Percentiles rank a stretch among this genome's conserved stretches.
Evolutionary conservation across 2,329 filamentous ascomycete species (phyloP).

Genomic region (Diplocarpon mali): DNA sequence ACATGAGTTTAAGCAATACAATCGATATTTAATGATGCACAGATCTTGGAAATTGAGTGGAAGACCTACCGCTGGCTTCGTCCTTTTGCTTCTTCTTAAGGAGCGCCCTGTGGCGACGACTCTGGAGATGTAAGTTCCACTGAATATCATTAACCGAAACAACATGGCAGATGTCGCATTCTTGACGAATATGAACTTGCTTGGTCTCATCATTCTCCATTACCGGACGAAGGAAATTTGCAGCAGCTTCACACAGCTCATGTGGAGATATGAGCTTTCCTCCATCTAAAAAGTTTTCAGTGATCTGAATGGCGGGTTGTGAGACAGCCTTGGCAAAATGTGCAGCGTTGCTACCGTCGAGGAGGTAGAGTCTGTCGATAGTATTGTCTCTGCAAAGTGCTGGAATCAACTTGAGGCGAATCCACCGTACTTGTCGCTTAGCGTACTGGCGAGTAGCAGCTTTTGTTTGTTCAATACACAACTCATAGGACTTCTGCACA

Average conservation of each 20-base stretch:
- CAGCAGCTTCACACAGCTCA: constrained; percentile 46
- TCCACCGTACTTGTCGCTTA: constrained; percentile 76
- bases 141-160: constrained; percentile 45
- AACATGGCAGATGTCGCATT: constrained; percentile 64
- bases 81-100: constrained; percentile 22
- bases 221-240: constrained; percentile 45
- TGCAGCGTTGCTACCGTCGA: constrained; percentile 65
- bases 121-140: constrained; percentile 37
- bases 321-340: constrained; percentile 55
- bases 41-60: neutral
- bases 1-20: no score
- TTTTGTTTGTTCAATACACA: constrained; percentile 65
- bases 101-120: constrained; percentile 30
- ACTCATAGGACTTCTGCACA: constrained; percentile 42
- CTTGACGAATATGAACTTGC: constrained; percentile 38
- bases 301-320: constrained; percentile 50
- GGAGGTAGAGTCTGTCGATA: constrained; percentile 55
- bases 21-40: no score
- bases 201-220: constrained; percentile 33
- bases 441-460: constrained; percentile 81
- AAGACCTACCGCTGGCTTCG: constrained; percentile 9
- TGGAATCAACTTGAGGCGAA: constrained; percentile 68
- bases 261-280: constrained; percentile 33
- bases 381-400: constrained; percentile 45
- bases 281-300: constrained; percentile 50